A percentile compares a stretch with the other conserved stretches of the same genome.
These are phyloP conservation scores for Camellia granthamiana DNA, from an alignment of 148 eudicot species.

Conservation along the genomic window DNA sequence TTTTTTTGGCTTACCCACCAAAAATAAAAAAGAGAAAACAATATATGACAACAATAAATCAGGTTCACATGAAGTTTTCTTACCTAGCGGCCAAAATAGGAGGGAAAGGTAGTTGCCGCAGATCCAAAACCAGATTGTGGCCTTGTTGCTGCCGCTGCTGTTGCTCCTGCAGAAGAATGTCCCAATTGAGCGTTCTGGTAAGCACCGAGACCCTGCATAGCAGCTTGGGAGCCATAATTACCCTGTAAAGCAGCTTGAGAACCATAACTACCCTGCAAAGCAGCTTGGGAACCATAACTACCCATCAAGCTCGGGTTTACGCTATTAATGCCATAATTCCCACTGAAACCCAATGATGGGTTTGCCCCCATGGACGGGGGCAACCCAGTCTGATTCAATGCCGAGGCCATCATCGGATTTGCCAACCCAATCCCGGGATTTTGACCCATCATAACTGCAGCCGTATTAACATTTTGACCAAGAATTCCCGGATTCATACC, in stretches of 20 bases:
- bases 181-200: slow-evolving; percentile 37
- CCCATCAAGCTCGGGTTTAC: slow-evolving; percentile 37
- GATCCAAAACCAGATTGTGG: slow-evolving; percentile 31
- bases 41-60: neutral
- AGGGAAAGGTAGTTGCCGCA: slow-evolving; percentile 12
- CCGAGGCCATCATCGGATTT: slow-evolving; percentile 30
- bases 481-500: slow-evolving; percentile 24
- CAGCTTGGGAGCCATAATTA: slow-evolving; percentile 33
- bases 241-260: slow-evolving; percentile 39
- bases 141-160: slow-evolving; percentile 20
- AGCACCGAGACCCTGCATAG: slow-evolving; percentile 37
- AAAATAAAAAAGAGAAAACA: neutral
- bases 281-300: slow-evolving; percentile 34
- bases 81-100: slow-evolving; percentile 40
- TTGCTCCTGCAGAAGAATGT: slow-evolving; percentile 27
- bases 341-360: slow-evolving; percentile 23
- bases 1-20: too few relatives aligned
- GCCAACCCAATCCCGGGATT: slow-evolving; percentile 31
- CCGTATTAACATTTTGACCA: slow-evolving; percentile 24
- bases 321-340: slow-evolving; percentile 36
- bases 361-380: slow-evolving; percentile 10
- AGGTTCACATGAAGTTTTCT: neutral
- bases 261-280: slow-evolving; percentile 40
- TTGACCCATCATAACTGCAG: slow-evolving; percentile 32
- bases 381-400: slow-evolving; percentile 25